phyloP scores from a whole-genome alignment of 176 grass and related monocot genomes.

The Themeda triandra region DNA sequence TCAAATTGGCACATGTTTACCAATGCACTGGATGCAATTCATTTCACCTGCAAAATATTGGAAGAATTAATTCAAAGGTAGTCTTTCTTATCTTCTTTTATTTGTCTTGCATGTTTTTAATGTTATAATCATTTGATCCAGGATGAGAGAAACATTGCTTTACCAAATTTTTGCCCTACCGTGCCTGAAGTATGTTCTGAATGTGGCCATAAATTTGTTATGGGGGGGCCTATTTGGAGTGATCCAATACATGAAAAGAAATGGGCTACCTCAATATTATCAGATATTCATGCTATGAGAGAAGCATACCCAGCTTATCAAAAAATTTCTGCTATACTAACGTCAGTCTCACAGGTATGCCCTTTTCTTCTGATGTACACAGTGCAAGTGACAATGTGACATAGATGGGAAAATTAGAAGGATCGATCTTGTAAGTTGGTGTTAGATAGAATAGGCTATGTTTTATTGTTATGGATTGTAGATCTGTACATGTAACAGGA shows the following conservation, averaged over 20 bases:
- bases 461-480: background rate
- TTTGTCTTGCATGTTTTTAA: constrained; percentile 25
- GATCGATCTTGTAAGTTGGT: background rate
- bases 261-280: constrained; percentile 67
- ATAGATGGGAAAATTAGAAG: background rate
- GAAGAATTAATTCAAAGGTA: constrained; percentile 68
- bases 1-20: constrained; percentile 81
- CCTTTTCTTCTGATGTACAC: background rate
- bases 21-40: constrained; percentile 83
- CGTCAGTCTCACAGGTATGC: constrained; percentile 59
- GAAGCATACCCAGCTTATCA: constrained; percentile 60
- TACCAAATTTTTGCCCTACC: constrained; percentile 61
- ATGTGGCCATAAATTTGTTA: constrained; percentile 72
- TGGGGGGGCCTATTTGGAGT: constrained; percentile 89
- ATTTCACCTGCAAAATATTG: constrained; percentile 79
- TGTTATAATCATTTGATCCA: constrained; percentile 11
- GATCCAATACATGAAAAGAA: constrained; percentile 78
- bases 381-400: background rate
- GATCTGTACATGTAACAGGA: background rate
- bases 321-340: constrained; percentile 70
- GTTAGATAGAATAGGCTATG: background rate
- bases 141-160: constrained; percentile 58
- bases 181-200: constrained; percentile 68
- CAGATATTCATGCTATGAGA: constrained; percentile 45
- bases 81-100: background rate